Evolutionary conservation across 257 asterid genomes (phyloP).

Genomic region (Cinchona pubescens): DNA sequence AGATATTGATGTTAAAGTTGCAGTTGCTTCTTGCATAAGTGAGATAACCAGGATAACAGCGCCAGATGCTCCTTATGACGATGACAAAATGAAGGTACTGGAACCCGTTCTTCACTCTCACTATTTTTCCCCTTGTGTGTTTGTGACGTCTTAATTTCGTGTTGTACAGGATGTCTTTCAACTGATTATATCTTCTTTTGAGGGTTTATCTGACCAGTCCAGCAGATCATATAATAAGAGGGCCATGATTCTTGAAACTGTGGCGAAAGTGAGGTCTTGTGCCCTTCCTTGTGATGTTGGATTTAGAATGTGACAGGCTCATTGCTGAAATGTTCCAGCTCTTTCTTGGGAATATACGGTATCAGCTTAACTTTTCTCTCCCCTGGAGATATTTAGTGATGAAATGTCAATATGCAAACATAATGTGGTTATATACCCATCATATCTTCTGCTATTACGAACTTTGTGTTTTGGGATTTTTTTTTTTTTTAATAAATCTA

Average conservation of each 20-base stretch:
- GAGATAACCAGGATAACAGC: slow-evolving; percentile 98
- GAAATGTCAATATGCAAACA: slow-evolving; percentile 8
- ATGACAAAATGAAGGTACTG: slow-evolving; percentile 86
- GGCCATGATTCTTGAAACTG: slow-evolving; percentile 81
- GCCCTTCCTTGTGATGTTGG: slow-evolving; percentile 97
- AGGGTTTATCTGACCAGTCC: slow-evolving; percentile 59
- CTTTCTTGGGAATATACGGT: slow-evolving; percentile 80
- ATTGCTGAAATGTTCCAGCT: slow-evolving; percentile 82
- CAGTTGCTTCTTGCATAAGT: slow-evolving; percentile 92
- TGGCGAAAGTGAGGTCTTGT: slow-evolving; percentile 93
- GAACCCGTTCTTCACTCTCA: neutral
- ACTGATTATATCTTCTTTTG: slow-evolving; percentile 84
- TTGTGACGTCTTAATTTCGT: slow-evolving; percentile 13
- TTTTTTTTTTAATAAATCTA: too few relatives aligned
- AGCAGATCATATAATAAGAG: slow-evolving; percentile 76
- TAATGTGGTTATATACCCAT: neutral
- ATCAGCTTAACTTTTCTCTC: slow-evolving; percentile 12
- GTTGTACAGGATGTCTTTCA: slow-evolving; percentile 71
- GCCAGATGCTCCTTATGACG: slow-evolving; percentile 96
- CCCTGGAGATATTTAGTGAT: slow-evolving; percentile 2
- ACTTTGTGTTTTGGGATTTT: too few relatives aligned
- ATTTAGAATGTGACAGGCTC: slow-evolving; percentile 89
- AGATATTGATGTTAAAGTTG: slow-evolving; percentile 75
- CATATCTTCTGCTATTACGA: neutral
- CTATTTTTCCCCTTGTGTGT: neutral